Percentiles rank a stretch among this genome's conserved stretches.
Evolutionary conservation across 1,139 yeast genomes (phyloP).

Genomic region (Kurtzmaniella natalensis): DNA sequence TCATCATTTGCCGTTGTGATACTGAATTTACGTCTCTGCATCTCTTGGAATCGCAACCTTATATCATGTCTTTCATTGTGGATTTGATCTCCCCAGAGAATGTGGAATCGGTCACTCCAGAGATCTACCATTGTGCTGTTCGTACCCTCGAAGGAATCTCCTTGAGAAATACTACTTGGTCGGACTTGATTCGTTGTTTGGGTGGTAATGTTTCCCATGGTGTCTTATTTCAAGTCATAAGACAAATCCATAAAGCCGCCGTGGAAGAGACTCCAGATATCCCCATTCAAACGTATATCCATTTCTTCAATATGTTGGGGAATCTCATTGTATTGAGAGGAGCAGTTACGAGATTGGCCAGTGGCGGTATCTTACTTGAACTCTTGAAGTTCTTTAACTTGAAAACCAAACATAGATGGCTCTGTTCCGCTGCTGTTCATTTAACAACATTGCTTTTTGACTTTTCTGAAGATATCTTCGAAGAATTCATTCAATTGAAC

Average conservation of each 20-base stretch:
- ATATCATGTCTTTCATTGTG: slow-evolving; percentile 64
- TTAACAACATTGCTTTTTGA: slow-evolving; percentile 53
- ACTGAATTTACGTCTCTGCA: slow-evolving; percentile 57
- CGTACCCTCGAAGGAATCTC: slow-evolving; percentile 72
- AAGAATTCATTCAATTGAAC: slow-evolving; percentile 57
- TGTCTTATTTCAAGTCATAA: slow-evolving; percentile 63
- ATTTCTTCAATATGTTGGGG: slow-evolving; percentile 55
- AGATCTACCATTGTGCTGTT: slow-evolving; percentile 56
- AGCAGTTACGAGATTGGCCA: slow-evolving; percentile 38
- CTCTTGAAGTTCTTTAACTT: slow-evolving; percentile 59
- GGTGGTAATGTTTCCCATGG: slow-evolving; percentile 95
- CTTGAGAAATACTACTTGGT: slow-evolving; percentile 55
- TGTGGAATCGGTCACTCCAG: slow-evolving; percentile 44
- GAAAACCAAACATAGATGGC: slow-evolving; percentile 48
- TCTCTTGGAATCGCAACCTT: slow-evolving; percentile 72
- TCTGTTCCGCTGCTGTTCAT: slow-evolving; percentile 64
- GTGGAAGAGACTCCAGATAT: slow-evolving; percentile 29
- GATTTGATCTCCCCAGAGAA: slow-evolving; percentile 61
- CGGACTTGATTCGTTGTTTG: slow-evolving; percentile 73
- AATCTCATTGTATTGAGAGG: slow-evolving; percentile 53
- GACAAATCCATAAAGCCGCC: slow-evolving; percentile 53
- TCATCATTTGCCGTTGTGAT: slow-evolving; percentile 45
- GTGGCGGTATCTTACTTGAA: slow-evolving; percentile 72
- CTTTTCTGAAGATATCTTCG: slow-evolving; percentile 43
- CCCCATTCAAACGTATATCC: slow-evolving; percentile 45